phyloP scores from a whole-genome alignment of 805 yeast species.

The Zygosaccharomyces siamensis region DNA sequence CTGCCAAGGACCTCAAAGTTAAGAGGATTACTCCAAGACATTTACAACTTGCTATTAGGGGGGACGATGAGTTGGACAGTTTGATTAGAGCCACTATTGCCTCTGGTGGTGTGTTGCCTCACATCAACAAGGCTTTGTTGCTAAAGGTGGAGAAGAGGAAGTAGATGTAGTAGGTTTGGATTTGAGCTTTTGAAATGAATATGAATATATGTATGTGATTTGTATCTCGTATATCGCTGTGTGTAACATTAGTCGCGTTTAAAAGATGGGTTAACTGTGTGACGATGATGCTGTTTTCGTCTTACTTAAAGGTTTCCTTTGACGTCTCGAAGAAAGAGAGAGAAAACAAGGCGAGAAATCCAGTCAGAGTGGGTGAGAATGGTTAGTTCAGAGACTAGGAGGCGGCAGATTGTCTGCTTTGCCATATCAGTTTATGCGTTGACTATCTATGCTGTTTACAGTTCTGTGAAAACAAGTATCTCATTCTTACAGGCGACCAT shows the following conservation, averaged over 20 bases:
- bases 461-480: slow-evolving; percentile 22
- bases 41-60: slow-evolving; percentile 93
- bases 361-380: background rate
- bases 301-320: background rate
- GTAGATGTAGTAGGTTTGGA: background rate
- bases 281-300: background rate
- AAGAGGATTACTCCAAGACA: slow-evolving; percentile 98
- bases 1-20: slow-evolving; percentile 91
- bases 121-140: slow-evolving; percentile 75
- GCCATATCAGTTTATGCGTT: slow-evolving; percentile 18
- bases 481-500: slow-evolving; percentile 43
- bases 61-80: slow-evolving; percentile 95
- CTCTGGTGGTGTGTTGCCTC: slow-evolving; percentile 97
- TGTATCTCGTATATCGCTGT: background rate
- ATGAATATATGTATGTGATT: background rate
- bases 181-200: background rate
- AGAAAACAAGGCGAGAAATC: background rate
- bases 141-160: slow-evolving; percentile 55
- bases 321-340: background rate
- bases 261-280: background rate
- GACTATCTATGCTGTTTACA: slow-evolving; percentile 21
- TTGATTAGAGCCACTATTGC: slow-evolving; percentile 94
- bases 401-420: slow-evolving; percentile 16
- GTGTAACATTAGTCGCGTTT: slow-evolving; percentile 5
- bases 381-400: slow-evolving; percentile 14